Evolutionary conservation across 257 asterid species (phyloP).

Genomic region (Solanum rostratum): DNA sequence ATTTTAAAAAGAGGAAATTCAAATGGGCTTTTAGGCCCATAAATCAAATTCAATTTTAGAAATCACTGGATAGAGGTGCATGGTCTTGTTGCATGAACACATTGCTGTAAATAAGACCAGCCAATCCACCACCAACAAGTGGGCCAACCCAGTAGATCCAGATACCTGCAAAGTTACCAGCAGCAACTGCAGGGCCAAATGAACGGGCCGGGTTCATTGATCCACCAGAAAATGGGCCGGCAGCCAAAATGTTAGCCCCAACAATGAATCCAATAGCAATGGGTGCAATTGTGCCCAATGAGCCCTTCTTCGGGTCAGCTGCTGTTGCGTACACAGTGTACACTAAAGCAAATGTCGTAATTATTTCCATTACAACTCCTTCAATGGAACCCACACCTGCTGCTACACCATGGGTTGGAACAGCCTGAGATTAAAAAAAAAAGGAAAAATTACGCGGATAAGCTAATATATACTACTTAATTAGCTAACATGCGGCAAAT

Average conservation of each 20-base stretch:
- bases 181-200: conserved; percentile 3
- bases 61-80: not conserved
- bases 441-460: not conserved
- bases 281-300: conserved; percentile 6
- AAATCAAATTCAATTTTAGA: not conserved
- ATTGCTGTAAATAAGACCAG: conserved; percentile 2
- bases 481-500: too few species aligned
- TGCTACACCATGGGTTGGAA: not conserved
- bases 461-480: too few species aligned
- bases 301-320: conserved; percentile 7
- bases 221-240: conserved; percentile 8
- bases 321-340: conserved; percentile 13
- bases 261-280: conserved; percentile 15
- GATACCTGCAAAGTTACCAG: not conserved
- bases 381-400: not conserved
- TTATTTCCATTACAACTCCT: conserved; percentile 2
- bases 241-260: conserved; percentile 15
- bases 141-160: conserved; percentile 17
- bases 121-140: conserved; percentile 6
- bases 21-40: not conserved
- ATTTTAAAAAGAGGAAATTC: not conserved
- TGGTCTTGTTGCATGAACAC: not conserved
- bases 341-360: conserved; percentile 6
- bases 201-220: conserved; percentile 17
- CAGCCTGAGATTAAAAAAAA: not conserved